Percentiles rank a stretch among this genome's conserved stretches.
Conservation (phyloP, 495 filamentous ascomycete species). For the Podospora pseudocomata region DNA sequence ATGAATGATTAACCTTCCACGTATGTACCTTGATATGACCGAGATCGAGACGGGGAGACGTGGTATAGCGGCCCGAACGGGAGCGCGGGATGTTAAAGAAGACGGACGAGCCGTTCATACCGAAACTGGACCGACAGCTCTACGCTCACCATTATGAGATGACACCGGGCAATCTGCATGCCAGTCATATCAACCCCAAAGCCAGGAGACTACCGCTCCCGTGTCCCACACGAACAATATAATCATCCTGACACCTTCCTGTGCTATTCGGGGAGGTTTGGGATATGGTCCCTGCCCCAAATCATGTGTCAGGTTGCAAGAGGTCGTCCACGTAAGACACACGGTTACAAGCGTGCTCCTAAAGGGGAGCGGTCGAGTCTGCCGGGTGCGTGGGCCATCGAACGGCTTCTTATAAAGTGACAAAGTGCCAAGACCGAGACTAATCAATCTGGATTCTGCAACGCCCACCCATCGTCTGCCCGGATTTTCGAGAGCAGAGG, state of each 20-base stretch:
- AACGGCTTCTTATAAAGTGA: constrained; percentile 5
- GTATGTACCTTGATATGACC: neutral
- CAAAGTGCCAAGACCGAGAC: constrained; percentile 11
- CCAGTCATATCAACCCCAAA: neutral
- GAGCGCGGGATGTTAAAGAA: neutral
- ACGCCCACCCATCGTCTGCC: neutral
- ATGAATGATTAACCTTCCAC: neutral
- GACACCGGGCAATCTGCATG: neutral
- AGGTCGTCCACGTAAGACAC: constrained; percentile 8
- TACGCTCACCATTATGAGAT: neutral
- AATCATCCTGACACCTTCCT: neutral
- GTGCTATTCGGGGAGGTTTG: neutral
- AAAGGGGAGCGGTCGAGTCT: constrained; percentile 7
- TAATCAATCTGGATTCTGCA: neutral
- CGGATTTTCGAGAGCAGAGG: neutral
- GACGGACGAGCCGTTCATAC: neutral
- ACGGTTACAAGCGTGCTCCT: neutral
- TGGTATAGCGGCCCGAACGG: neutral
- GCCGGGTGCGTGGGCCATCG: constrained; percentile 5
- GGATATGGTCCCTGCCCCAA: neutral
- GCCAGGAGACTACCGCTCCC: neutral
- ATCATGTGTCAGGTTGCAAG: constrained; percentile 3
- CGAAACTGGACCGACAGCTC: neutral
- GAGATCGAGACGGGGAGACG: neutral
- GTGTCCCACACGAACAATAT: neutral